Evolutionary conservation across 1,139 yeast species (phyloP).

Genomic region (Nakaseomyces sp.): DNA sequence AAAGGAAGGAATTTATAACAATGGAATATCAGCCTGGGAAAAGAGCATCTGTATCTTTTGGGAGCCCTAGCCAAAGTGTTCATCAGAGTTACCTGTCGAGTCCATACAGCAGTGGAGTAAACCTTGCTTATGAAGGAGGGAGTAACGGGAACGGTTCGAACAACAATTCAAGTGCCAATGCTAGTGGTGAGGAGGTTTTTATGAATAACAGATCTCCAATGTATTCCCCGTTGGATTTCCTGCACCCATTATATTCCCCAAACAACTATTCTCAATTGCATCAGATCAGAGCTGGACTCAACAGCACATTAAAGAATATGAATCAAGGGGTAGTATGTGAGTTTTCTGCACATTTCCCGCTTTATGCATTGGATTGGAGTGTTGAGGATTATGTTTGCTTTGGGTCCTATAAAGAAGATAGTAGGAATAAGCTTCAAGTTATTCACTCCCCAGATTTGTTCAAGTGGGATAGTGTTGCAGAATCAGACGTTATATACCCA

Average conservation of each 20-base stretch:
- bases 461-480: conserved; percentile 43
- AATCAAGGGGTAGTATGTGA: conserved; percentile 18
- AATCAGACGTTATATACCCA: conserved; percentile 49
- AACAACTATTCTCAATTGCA: conserved; percentile 15
- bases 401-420: conserved; percentile 31
- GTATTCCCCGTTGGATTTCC: conserved; percentile 25
- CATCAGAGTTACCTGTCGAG: conserved; percentile 13
- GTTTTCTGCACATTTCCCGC: conserved; percentile 24
- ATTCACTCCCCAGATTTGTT: conserved; percentile 35
- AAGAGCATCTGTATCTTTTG: conserved; percentile 25
- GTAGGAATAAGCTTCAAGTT: conserved; percentile 26
- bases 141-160: conserved; percentile 5
- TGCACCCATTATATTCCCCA: conserved; percentile 14
- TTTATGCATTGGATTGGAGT: conserved; percentile 30
- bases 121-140: not conserved
- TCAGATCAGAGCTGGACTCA: conserved; percentile 6
- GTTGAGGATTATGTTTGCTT: conserved; percentile 26
- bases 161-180: conserved; percentile 3
- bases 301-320: conserved; percentile 6
- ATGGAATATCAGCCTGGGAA: conserved; percentile 5
- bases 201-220: conserved; percentile 22
- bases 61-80: conserved; percentile 23
- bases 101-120: conserved; percentile 10
- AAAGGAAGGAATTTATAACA: not conserved
- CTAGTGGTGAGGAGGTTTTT: conserved; percentile 7